Base-by-base conservation (phyloP, 176 grass and related monocot genomes). In the Bonia amplexicaulis region DNA sequence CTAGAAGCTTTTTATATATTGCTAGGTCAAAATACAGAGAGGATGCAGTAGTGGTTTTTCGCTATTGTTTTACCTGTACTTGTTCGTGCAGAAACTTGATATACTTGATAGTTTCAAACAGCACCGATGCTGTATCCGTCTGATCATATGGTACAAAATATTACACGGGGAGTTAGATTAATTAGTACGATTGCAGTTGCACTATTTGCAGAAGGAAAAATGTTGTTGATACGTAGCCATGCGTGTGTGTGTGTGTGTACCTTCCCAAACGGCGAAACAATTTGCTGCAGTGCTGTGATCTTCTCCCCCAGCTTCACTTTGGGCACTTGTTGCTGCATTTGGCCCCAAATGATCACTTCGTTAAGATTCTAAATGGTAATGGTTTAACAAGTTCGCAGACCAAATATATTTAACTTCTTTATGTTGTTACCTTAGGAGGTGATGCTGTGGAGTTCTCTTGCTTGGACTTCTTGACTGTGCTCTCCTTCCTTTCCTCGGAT, bases 181-280 rank as follows among this genome's bases (percentile, higher is more conserved):
- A 22, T 33, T 48, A 39, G 41, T 42, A 76, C 69, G 31, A 14
- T 58, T 26, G 67, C 64, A 61, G 58, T 51, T 66, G 74, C 1
- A 9, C 17, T 58, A 48, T 44, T 62, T 64, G 42, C 39, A 46
- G 41, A 69, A 55, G 40, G 13, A 75, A 47, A 47, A 27, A 27
- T 76, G 39, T 46, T 40, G 33, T 11, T 10, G 16, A 16, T n/a
- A 33, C 2, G 37, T 54, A 64, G 45, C 33, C 2, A 46, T 25
- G 31, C 37, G 53, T 37, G 33, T 49, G 23, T 2, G 15, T 65
- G 31, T 47, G 33, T 27, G 35, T 37, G 5, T 91, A 97, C 95
- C 93, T 98, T 98, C 64, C 96, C 96, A 62, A 95, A 98, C 58
- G 96, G 96, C 67, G 93, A 93, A 72, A 98, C 96, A 41, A 98